These are phyloP conservation scores for Bruguiera sexangula DNA, from an alignment of 345 rosid genomes.

Conservation along the genomic window DNA sequence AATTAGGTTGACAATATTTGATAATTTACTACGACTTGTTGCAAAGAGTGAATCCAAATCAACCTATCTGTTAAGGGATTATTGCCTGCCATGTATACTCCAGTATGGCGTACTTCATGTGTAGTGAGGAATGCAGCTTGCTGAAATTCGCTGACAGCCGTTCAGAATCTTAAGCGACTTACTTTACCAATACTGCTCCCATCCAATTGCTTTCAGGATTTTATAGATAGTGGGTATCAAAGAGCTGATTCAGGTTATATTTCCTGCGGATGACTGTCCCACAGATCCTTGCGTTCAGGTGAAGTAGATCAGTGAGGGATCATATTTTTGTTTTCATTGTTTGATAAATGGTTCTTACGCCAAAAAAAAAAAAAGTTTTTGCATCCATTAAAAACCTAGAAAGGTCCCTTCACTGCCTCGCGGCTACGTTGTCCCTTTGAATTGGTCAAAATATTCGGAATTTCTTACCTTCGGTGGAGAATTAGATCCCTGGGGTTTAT, in stretches of 20 bases:
- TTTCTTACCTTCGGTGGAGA: background rate
- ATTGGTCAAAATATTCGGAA: background rate
- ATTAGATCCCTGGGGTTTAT: background rate
- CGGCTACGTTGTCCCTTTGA: background rate
- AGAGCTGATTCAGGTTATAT: background rate
- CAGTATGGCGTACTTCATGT: background rate
- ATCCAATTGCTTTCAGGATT: background rate
- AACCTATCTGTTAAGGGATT: too few relatives aligned
- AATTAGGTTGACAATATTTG: too few relatives aligned
- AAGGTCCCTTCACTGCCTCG: too few relatives aligned
- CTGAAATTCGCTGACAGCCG: background rate
- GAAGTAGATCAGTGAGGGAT: background rate
- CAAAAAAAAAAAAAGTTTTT: too few relatives aligned
- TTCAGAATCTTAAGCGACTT: background rate
- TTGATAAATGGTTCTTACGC: too few relatives aligned
- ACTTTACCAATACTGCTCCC: background rate
- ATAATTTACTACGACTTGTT: too few relatives aligned
- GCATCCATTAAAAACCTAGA: too few relatives aligned
- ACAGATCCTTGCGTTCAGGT: background rate
- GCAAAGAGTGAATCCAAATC: background rate
- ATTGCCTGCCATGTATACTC: background rate
- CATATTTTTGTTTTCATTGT: too few relatives aligned
- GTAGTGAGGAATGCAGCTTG: background rate
- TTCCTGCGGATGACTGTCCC: background rate
- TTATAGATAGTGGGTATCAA: background rate